phyloP scores from a whole-genome alignment of 1,284 basidiomycete species.

The Tremellales sp. region DNA sequence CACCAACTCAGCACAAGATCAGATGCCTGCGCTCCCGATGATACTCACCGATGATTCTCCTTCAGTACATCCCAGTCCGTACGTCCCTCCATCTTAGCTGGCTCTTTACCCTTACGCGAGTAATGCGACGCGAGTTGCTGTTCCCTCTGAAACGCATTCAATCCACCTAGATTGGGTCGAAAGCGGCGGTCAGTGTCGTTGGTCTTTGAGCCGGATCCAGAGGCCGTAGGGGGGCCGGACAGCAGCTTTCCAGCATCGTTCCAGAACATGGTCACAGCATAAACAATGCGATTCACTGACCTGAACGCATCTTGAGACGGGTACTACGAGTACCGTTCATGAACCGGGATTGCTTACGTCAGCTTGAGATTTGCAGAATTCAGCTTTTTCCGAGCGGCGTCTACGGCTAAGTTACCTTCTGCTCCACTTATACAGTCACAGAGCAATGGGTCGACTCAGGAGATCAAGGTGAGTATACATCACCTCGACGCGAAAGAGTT shows the following conservation, averaged over 20 bases:
- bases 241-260: conserved; percentile 19
- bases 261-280: conserved; percentile 20
- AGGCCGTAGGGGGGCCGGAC: conserved; percentile 23
- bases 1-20: background rate
- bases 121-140: conserved; percentile 12
- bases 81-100: conserved; percentile 2
- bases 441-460: conserved; percentile 25
- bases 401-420: background rate
- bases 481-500: background rate
- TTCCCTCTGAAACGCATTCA: conserved; percentile 26
- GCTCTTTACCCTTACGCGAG: conserved; percentile 2
- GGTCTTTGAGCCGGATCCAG: conserved; percentile 3
- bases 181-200: conserved; percentile 14
- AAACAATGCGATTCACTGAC: background rate
- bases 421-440: background rate
- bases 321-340: too few species aligned
- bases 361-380: background rate
- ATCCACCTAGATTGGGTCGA: conserved; percentile 16
- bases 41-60: conserved; percentile 48
- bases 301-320: too few species aligned
- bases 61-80: conserved; percentile 52
- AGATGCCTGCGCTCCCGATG: background rate
- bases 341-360: background rate
- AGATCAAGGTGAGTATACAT: conserved; percentile 22
- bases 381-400: background rate